Evolutionary conservation across 1,284 basidiomycete species (phyloP).

Genomic region (Ustilago bromivora): DNA sequence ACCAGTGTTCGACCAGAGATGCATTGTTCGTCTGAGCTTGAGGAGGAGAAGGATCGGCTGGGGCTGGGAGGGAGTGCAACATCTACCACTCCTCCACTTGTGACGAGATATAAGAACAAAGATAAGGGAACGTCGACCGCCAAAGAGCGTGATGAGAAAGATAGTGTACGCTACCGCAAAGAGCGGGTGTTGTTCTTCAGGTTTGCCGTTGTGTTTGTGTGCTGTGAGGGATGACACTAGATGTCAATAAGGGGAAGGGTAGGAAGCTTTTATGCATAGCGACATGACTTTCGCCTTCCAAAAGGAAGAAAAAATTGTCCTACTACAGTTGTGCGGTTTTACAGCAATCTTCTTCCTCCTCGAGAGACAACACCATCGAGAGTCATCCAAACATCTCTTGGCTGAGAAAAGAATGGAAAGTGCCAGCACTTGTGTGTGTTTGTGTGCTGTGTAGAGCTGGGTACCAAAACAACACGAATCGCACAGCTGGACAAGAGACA

Average conservation of each 20-base stretch:
- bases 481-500: background rate
- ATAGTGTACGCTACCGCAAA: background rate
- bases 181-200: background rate
- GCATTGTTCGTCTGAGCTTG: background rate
- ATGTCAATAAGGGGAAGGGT: background rate
- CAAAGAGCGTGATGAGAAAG: background rate
- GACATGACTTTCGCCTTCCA: conserved; percentile 2
- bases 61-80: background rate
- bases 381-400: background rate
- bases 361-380: background rate
- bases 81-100: background rate
- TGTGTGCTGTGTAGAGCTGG: background rate
- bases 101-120: too few species aligned
- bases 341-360: background rate
- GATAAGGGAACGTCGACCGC: too few species aligned
- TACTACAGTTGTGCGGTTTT: background rate
- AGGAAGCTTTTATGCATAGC: conserved; percentile 17
- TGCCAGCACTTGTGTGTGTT: background rate
- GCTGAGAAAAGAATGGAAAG: background rate
- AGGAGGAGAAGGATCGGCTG: background rate
- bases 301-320: background rate
- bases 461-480: background rate
- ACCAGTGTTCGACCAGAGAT: background rate
- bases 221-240: background rate
- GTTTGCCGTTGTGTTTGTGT: background rate